Evolutionary conservation across 345 rosid genomes (phyloP).

Genomic region (Clarkia xantiana): DNA sequence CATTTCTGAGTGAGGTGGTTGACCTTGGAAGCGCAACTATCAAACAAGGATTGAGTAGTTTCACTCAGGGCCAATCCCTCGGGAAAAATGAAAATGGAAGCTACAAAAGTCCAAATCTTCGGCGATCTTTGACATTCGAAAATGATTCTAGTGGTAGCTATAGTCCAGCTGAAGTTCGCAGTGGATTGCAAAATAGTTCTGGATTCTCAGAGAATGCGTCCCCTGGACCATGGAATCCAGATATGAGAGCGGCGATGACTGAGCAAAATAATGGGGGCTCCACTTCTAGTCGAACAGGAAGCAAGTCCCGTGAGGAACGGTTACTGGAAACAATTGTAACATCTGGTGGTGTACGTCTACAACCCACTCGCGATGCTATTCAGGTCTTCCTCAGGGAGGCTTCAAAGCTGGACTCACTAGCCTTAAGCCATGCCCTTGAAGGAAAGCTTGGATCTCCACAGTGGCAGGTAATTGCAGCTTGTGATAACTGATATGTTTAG

Average conservation of each 20-base stretch:
- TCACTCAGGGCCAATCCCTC: constrained; percentile 51
- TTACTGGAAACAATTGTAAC: constrained; percentile 89
- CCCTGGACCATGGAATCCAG: constrained; percentile 56
- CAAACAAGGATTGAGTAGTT: constrained; percentile 75
- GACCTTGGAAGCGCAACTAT: constrained; percentile 88
- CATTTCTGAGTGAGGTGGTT: constrained; percentile 90
- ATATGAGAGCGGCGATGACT: constrained; percentile 24
- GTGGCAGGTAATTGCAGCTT: constrained; percentile 57
- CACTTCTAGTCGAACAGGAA: constrained; percentile 29
- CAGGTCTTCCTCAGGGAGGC: constrained; percentile 78
- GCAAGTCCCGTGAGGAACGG: constrained; percentile 76
- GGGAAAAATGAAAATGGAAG: constrained; percentile 68
- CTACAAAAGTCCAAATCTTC: constrained; percentile 76
- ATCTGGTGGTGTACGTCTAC: constrained; percentile 87
- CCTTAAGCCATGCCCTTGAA: constrained; percentile 68
- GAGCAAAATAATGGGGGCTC: constrained; percentile 31
- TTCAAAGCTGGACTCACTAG: constrained; percentile 63
- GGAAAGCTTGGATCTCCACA: constrained; percentile 73
- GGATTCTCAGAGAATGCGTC: constrained; percentile 30
- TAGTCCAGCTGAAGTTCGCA: constrained; percentile 48
- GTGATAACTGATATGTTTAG: no score
- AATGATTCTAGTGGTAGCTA: constrained; percentile 45
- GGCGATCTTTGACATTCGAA: constrained; percentile 70
- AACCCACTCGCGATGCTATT: constrained; percentile 92
- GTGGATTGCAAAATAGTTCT: constrained; percentile 31